A percentile compares a stretch with the other conserved stretches of the same genome.
Conservation (phyloP, 2,329 filamentous ascomycete species). For the Penicillium sp. region DNA sequence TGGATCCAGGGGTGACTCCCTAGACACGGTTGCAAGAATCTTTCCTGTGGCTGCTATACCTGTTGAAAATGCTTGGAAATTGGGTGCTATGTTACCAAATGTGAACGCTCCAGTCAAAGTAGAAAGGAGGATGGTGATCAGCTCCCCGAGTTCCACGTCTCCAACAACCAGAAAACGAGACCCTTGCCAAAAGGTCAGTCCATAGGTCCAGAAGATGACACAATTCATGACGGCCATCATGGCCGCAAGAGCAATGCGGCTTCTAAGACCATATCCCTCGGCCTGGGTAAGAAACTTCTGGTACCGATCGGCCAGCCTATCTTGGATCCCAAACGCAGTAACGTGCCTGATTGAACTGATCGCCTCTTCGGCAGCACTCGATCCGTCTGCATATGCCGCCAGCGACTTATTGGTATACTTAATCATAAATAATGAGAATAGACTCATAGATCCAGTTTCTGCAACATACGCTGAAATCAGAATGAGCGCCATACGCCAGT, state of each 20-base stretch:
- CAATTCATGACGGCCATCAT: slow-evolving; percentile 62
- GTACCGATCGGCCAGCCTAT: slow-evolving; percentile 3
- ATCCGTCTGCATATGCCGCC: slow-evolving; percentile 36
- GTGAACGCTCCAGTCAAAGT: slow-evolving; percentile 1
- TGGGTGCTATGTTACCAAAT: neutral
- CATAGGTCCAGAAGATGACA: too few species aligned
- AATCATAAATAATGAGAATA: too few species aligned
- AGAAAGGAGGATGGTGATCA: slow-evolving; percentile 5
- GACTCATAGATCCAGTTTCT: too few species aligned
- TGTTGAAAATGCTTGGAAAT: slow-evolving; percentile 2
- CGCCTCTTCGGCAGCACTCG: slow-evolving; percentile 53
- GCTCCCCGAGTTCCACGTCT: neutral
- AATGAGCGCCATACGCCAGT: slow-evolving; percentile 73
- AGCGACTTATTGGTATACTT: slow-evolving; percentile 54
- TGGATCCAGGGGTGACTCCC: slow-evolving; percentile 1
- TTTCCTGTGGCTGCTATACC: neutral
- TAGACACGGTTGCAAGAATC: neutral
- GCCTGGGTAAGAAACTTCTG: slow-evolving; percentile 52
- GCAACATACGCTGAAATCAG: too few species aligned
- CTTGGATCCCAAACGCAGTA: slow-evolving; percentile 2
- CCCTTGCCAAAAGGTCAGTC: slow-evolving; percentile 70
- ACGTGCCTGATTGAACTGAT: slow-evolving; percentile 50
- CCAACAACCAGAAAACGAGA: slow-evolving; percentile 41
- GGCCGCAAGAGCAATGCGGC: slow-evolving; percentile 59
- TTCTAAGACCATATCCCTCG: slow-evolving; percentile 39